Percentiles rank a stretch among this genome's conserved stretches.
Evolutionary conservation across 495 filamentous ascomycete species (phyloP).

Genomic region (Penicillium arizonense): DNA sequence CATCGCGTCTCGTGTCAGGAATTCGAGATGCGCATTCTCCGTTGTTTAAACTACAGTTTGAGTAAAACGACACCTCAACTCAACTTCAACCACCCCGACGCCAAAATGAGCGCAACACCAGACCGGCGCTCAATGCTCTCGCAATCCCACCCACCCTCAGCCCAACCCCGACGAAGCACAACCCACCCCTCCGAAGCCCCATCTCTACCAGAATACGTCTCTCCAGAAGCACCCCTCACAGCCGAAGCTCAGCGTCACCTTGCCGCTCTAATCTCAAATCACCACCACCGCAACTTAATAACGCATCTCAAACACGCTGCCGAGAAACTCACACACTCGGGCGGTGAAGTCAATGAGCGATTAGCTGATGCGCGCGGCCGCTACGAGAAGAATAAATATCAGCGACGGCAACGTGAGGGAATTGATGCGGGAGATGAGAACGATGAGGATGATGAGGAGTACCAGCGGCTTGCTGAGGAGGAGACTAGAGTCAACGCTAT

Average conservation of each 20-base stretch:
- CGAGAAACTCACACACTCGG: conserved; percentile 39
- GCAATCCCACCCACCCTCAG: conserved; percentile 11
- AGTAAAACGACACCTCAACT: background rate
- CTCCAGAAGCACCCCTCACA: conserved; percentile 50
- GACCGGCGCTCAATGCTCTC: conserved; percentile 14
- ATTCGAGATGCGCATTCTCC: conserved; percentile 11
- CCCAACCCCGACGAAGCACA: conserved; percentile 8
- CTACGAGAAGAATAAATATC: conserved; percentile 28
- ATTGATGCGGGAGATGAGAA: conserved; percentile 6
- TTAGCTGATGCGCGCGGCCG: conserved; percentile 32
- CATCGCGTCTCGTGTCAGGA: conserved; percentile 33
- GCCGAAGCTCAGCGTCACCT: conserved; percentile 32
- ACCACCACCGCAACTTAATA: conserved; percentile 30
- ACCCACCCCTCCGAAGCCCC: conserved; percentile 9
- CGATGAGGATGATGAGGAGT: conserved; percentile 15
- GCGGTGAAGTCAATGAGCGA: conserved; percentile 49
- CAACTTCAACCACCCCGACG: background rate
- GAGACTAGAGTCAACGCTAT: conserved; percentile 30
- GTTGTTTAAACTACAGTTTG: background rate
- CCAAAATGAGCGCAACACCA: conserved; percentile 18
- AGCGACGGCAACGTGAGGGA: conserved; percentile 6
- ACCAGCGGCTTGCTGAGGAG: conserved; percentile 23
- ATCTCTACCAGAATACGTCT: conserved; percentile 58
- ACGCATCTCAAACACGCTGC: conserved; percentile 35
- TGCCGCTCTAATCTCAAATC: conserved; percentile 26